Conservation (phyloP, 2,329 filamentous ascomycete genomes). For the Cordyceps javanica region DNA sequence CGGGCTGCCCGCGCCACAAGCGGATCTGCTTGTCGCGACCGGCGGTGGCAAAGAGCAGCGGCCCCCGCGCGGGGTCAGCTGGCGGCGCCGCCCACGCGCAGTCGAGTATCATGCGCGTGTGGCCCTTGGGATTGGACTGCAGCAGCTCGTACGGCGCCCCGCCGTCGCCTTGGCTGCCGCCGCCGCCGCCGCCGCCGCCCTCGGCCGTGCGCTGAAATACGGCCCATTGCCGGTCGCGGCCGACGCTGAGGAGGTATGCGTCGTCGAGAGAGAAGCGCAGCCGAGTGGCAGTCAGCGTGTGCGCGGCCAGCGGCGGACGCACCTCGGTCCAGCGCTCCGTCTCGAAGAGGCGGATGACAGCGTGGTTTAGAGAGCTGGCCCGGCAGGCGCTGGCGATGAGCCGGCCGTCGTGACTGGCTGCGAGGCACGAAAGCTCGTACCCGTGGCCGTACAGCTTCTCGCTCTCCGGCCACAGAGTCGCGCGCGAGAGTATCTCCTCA, state of each 20-base stretch:
- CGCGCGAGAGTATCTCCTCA: constrained; percentile 82
- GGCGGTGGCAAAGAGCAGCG: constrained; percentile 69
- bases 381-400: constrained; percentile 88
- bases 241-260: constrained; percentile 73
- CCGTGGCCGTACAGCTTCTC: constrained; percentile 98
- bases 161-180: constrained; percentile 6
- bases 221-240: constrained; percentile 85
- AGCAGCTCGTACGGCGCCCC: constrained; percentile 48
- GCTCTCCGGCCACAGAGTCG: constrained; percentile 90
- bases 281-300: constrained; percentile 79
- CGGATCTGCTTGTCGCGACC: constrained; percentile 83
- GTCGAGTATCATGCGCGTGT: constrained; percentile 87
- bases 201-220: constrained; percentile 57
- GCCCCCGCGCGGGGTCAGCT: constrained; percentile 27
- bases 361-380: constrained; percentile 87
- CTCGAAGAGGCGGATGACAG: constrained; percentile 87
- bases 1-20: constrained; percentile 49
- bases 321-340: constrained; percentile 83
- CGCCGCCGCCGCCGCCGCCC: constrained; percentile 15
- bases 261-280: constrained; percentile 76
- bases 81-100: constrained; percentile 67
- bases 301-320: constrained; percentile 73
- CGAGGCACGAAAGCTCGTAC: constrained; percentile 88
- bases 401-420: constrained; percentile 65
- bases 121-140: constrained; percentile 72